A percentile compares a stretch with the other conserved stretches of the same genome.
Conservation (phyloP, 805 yeast genomes). For the Ogataea trehalophila region DNA sequence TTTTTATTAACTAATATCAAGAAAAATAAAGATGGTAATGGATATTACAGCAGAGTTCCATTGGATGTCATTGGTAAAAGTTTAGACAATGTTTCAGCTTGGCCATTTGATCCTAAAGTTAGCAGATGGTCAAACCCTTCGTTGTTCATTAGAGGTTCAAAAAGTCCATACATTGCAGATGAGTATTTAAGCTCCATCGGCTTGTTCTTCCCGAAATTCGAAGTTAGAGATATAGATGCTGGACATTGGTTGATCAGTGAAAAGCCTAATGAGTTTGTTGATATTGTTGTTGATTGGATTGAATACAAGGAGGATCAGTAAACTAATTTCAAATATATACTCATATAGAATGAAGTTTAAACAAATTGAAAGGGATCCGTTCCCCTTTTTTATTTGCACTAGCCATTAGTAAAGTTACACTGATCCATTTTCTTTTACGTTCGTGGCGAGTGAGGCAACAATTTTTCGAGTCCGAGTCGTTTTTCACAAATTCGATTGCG, state of each 20-base stretch:
- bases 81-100: conserved; percentile 63
- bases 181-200: conserved; percentile 73
- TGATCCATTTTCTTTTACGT: too few species aligned
- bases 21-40: conserved; percentile 29
- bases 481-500: too few species aligned
- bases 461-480: too few species aligned
- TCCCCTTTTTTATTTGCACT: too few species aligned
- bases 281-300: conserved; percentile 56
- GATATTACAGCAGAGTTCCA: conserved; percentile 57
- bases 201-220: conserved; percentile 72
- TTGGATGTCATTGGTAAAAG: conserved; percentile 61
- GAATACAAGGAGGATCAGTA: conserved; percentile 32
- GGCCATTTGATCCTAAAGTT: conserved; percentile 61
- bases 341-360: background rate
- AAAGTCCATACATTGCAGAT: conserved; percentile 76
- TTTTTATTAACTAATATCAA: conserved; percentile 67
- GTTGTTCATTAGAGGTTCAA: conserved; percentile 73
- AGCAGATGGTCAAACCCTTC: conserved; percentile 66
- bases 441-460: too few species aligned
- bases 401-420: too few species aligned
- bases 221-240: conserved; percentile 65
- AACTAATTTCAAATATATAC: background rate
- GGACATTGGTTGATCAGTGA: conserved; percentile 96
- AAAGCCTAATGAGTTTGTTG: conserved; percentile 72
- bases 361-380: too few species aligned